phyloP scores from a whole-genome alignment of 1,284 basidiomycete genomes.

The Apiotrichum veenhuisii region DNA sequence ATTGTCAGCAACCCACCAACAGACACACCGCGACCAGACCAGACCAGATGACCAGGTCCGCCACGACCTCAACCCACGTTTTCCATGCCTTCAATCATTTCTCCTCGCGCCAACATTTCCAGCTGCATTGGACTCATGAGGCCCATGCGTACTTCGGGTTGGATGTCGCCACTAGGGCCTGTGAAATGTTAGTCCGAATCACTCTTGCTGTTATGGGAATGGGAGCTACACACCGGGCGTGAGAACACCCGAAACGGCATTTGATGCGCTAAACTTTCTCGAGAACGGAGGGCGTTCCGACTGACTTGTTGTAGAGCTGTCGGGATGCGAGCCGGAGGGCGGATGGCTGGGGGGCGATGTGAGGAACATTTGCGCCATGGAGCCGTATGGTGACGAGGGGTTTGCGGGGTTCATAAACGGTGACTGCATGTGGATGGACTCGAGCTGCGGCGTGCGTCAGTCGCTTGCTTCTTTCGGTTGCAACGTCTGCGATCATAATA shows the following conservation, averaged over 20 bases:
- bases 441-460: conserved; percentile 33
- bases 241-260: conserved; percentile 14
- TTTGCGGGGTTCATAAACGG: conserved; percentile 40
- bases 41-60: not conserved
- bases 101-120: conserved; percentile 35
- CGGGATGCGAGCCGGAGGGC: not conserved
- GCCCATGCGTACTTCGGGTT: conserved; percentile 35
- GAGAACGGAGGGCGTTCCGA: conserved; percentile 3
- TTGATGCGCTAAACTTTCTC: conserved; percentile 8
- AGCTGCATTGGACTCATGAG: conserved; percentile 46
- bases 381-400: conserved; percentile 29
- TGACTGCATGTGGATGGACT: conserved; percentile 50
- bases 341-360: conserved; percentile 25
- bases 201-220: not conserved
- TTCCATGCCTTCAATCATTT: conserved; percentile 30
- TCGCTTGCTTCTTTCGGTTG: no score
- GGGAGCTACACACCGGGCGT: conserved; percentile 33
- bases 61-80: conserved; percentile 23
- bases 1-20: not conserved
- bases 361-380: conserved; percentile 40
- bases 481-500: not conserved
- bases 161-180: conserved; percentile 46
- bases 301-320: conserved; percentile 10
- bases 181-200: not conserved
- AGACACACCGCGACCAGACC: no score